A percentile compares a stretch with the other conserved stretches of the same genome.
These are phyloP conservation scores for Pythium oligandrum DNA, from an alignment of 352 stramenopile species.

Conservation along the genomic window DNA sequence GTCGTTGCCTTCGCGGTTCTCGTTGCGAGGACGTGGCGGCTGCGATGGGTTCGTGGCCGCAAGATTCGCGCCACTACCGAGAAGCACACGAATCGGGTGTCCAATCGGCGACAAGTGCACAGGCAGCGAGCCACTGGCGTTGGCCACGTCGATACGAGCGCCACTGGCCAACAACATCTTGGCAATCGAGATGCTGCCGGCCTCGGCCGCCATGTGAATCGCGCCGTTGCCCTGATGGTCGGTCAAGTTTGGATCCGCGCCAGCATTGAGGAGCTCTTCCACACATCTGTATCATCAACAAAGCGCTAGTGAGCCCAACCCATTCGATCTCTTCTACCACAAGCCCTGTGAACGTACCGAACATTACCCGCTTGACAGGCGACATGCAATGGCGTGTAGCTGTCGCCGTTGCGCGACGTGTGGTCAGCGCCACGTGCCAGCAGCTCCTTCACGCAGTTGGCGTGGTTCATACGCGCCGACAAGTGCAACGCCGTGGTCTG, in stretches of 20 bases:
- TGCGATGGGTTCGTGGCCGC: constrained; percentile 69
- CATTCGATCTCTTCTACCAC: no score
- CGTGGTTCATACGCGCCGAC: constrained; percentile 69
- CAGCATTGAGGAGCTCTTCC: constrained; percentile 65
- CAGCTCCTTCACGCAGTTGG: constrained; percentile 71
- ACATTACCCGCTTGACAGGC: constrained; percentile 66
- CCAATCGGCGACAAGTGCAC: constrained; percentile 84
- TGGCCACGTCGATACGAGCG: constrained; percentile 66
- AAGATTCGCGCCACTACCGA: constrained; percentile 65
- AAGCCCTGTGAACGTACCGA: constrained; percentile 24
- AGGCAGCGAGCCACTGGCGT: constrained; percentile 74
- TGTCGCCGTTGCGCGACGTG: constrained; percentile 67
- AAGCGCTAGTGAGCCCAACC: constrained; percentile 5
- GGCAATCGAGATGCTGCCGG: constrained; percentile 69
- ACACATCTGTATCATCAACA: constrained; percentile 34
- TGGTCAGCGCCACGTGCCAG: constrained; percentile 62
- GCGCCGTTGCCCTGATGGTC: constrained; percentile 81
- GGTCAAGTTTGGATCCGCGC: constrained; percentile 72
- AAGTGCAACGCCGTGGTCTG: constrained; percentile 80
- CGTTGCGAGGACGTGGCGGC: constrained; percentile 47
- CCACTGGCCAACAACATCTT: constrained; percentile 75
- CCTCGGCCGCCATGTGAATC: constrained; percentile 79
- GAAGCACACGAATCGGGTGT: constrained; percentile 76
- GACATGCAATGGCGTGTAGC: constrained; percentile 77
- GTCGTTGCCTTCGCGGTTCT: constrained; percentile 48